Evolutionary conservation across 2,329 filamentous ascomycete genomes (phyloP).

Genomic region (Rhinocladiella mackenziei): DNA sequence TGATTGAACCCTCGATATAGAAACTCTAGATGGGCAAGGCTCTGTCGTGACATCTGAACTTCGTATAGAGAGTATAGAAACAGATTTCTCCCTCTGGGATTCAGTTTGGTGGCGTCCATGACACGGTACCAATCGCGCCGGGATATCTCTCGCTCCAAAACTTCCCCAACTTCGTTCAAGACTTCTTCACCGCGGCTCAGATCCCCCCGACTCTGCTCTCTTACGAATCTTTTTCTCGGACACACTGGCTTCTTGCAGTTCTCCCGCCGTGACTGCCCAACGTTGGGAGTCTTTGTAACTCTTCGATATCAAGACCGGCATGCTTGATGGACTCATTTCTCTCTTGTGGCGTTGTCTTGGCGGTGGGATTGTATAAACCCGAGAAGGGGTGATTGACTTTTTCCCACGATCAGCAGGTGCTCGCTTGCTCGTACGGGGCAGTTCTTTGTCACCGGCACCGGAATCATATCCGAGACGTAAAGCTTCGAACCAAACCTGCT

Average conservation of each 20-base stretch:
- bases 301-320: slow-evolving; percentile 10
- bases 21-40: slow-evolving; percentile 10
- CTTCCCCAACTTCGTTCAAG: slow-evolving; percentile 8
- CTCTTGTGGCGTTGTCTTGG: too few relatives aligned
- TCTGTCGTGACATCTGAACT: slow-evolving; percentile 14
- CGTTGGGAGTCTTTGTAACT: slow-evolving; percentile 9
- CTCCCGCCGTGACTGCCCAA: slow-evolving; percentile 23
- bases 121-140: slow-evolving; percentile 18
- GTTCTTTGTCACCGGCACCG: neutral
- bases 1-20: slow-evolving; percentile 13
- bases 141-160: slow-evolving; percentile 7
- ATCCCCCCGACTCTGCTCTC: slow-evolving; percentile 10
- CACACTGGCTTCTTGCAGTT: slow-evolving; percentile 23
- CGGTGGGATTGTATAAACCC: too few relatives aligned
- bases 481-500: slow-evolving; percentile 26
- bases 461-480: slow-evolving; percentile 18
- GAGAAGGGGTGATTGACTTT: neutral
- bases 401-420: neutral
- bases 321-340: slow-evolving; percentile 9
- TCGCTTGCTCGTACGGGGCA: slow-evolving; percentile 3
- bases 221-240: slow-evolving; percentile 16
- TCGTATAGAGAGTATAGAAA: slow-evolving; percentile 23
- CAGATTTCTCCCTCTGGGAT: slow-evolving; percentile 23
- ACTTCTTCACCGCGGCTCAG: slow-evolving; percentile 12
- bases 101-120: slow-evolving; percentile 5